Evolutionary conservation across 1,139 yeast species (phyloP).

Genomic region (Saccharomyces hybrid): DNA sequence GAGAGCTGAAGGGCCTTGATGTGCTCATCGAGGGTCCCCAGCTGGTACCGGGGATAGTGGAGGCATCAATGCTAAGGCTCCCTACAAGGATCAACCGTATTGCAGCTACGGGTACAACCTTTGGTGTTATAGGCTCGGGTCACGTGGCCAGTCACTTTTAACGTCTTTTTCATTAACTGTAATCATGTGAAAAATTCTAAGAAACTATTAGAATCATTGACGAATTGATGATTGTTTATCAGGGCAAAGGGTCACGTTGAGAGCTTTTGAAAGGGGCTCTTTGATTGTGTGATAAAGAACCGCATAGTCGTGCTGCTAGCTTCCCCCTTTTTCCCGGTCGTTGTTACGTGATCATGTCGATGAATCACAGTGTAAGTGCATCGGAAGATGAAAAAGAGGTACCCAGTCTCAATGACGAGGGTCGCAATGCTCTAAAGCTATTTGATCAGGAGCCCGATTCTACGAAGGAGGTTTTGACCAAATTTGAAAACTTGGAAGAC

Average conservation of each 20-base stretch:
- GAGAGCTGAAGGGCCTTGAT: neutral
- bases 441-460: slow-evolving; percentile 49
- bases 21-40: neutral
- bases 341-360: neutral
- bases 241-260: neutral
- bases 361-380: neutral
- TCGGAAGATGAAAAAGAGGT: neutral
- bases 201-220: neutral
- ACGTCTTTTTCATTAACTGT: neutral
- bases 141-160: neutral
- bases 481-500: slow-evolving; percentile 49
- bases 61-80: neutral
- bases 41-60: neutral
- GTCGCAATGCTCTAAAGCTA: slow-evolving; percentile 18
- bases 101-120: neutral
- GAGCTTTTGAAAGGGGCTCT: neutral
- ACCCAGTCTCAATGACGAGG: neutral
- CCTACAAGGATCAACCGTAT: neutral
- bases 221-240: neutral
- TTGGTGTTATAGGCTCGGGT: neutral
- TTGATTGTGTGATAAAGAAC: neutral
- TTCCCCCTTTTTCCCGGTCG: neutral
- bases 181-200: neutral
- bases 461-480: slow-evolving; percentile 59
- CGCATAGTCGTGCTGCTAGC: neutral